These are phyloP conservation scores for Camellia granthamiana DNA, from an alignment of 148 eudicot genomes.

Conservation along the genomic window DNA sequence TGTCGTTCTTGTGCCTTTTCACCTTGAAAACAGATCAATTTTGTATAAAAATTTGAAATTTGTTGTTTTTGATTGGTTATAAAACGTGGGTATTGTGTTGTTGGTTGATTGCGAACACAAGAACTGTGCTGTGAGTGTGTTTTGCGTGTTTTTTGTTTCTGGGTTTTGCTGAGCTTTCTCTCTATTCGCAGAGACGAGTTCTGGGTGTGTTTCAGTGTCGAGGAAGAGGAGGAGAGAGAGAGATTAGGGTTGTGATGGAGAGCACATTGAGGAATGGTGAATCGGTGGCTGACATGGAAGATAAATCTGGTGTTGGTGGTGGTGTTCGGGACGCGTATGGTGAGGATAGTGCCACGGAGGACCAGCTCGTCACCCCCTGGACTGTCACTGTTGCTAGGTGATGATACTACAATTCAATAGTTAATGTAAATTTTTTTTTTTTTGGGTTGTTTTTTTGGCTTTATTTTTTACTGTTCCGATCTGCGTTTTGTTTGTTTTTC, in stretches of 20 bases:
- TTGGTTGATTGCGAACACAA: not conserved
- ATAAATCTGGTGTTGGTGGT: slow-evolving; percentile 43
- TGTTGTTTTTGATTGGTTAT: not conserved
- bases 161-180: not conserved
- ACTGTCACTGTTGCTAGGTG: slow-evolving; percentile 82
- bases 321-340: slow-evolving; percentile 78
- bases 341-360: slow-evolving; percentile 77
- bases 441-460: not conserved
- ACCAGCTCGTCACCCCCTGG: slow-evolving; percentile 85
- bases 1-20: slow-evolving; percentile 1
- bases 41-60: not conserved
- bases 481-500: slow-evolving; percentile 1
- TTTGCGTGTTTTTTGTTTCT: no score
- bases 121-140: not conserved
- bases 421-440: not conserved
- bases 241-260: slow-evolving; percentile 30
- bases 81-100: not conserved
- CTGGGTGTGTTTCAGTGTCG: slow-evolving; percentile 6
- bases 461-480: not conserved
- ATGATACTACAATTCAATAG: not conserved
- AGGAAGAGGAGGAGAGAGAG: slow-evolving; percentile 24
- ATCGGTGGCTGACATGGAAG: slow-evolving; percentile 24
- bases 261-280: slow-evolving; percentile 40
- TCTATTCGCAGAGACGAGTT: slow-evolving; percentile 26
- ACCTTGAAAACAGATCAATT: slow-evolving; percentile 5